Evolutionary conservation across 441 rosid genomes (phyloP), one percentile per base, ranked within the genome.

Genomic region (Syzygium syzygioides): DNA sequence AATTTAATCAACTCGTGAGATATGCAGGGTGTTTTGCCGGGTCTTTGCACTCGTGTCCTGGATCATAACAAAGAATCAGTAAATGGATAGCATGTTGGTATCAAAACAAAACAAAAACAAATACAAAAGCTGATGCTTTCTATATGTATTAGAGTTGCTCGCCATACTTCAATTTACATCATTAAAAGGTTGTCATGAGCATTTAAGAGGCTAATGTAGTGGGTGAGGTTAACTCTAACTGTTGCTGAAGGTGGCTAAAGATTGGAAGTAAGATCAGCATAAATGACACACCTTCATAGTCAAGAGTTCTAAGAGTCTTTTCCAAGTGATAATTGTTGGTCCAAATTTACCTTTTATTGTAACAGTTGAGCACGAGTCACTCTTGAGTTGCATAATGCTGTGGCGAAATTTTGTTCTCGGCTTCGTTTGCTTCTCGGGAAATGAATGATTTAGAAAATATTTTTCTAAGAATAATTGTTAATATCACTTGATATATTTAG

Each of bases 381-480:
- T 32, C 79, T 20, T 19, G 50, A 71, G 50, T 71, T 71, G 1
- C 17, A 64, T 6, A 4, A n/a, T 20, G n/a, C 9, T 28, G 13
- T 5, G 0, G 1, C 23, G 4, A 68, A 32, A 37, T 7, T 68
- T 26, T 5, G 11, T 20, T 37, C 11, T 37, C 0, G 1, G 48
- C 48, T 71, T 23, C 0, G 2, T 17, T 8, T 30, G 23, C 17
- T 64, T 30, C 1, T 1, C 0, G 1, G 2, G 12, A 76, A 76
- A 37, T 20, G 14, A 71, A 37, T 11, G 0, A 11, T 76, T 3
- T 12, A 4, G 7, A 0, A 23, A 76, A 20, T 1, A 20, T 37
- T 12, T 3, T 12, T 41, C 4, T 23, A 41, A 71, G 34, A 71
- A 37, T 19, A 13, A 68, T 34, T 1, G 0, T 0, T 2, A 4